These are phyloP conservation scores for Aspergillus tamarii DNA, from an alignment of 2,329 filamentous ascomycete species.

Conservation along the genomic window DNA sequence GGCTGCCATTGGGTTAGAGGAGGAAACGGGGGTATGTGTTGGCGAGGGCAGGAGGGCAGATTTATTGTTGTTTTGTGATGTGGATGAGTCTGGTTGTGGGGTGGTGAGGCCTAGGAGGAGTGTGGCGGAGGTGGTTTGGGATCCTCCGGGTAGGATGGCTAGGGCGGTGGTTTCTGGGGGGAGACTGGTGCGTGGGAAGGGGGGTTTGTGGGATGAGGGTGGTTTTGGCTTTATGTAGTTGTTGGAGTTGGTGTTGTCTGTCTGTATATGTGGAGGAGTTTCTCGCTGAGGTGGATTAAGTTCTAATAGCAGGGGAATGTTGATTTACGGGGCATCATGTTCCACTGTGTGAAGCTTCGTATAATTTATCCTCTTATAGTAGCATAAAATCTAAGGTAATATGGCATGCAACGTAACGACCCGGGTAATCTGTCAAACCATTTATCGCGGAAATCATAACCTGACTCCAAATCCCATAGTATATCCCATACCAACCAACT, in stretches of 20 bases:
- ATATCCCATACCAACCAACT: neutral
- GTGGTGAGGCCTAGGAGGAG: slow-evolving; percentile 30
- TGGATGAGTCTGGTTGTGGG: slow-evolving; percentile 37
- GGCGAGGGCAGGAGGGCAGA: slow-evolving; percentile 20
- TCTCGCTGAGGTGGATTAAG: too few relatives aligned
- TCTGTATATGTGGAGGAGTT: too few relatives aligned
- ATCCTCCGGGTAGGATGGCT: slow-evolving; percentile 34
- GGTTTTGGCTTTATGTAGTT: slow-evolving; percentile 12
- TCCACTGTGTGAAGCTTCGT: too few relatives aligned
- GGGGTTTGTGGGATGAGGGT: neutral
- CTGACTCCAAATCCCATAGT: neutral
- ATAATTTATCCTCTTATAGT: too few relatives aligned
- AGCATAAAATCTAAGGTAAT: neutral
- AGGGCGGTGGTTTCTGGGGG: slow-evolving; percentile 32
- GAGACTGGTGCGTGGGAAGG: slow-evolving; percentile 17
- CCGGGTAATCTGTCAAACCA: neutral
- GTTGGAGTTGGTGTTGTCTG: neutral
- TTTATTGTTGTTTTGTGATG: slow-evolving; percentile 29
- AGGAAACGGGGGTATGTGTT: slow-evolving; percentile 11
- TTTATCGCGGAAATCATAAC: neutral
- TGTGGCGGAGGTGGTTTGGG: slow-evolving; percentile 44
- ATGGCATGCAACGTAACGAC: neutral
- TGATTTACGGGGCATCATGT: too few relatives aligned
- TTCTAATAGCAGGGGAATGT: too few relatives aligned
- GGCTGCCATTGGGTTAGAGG: slow-evolving; percentile 37